Conservation (phyloP, 768 basidiomycete species). For the Pulveroboletus sp. region DNA sequence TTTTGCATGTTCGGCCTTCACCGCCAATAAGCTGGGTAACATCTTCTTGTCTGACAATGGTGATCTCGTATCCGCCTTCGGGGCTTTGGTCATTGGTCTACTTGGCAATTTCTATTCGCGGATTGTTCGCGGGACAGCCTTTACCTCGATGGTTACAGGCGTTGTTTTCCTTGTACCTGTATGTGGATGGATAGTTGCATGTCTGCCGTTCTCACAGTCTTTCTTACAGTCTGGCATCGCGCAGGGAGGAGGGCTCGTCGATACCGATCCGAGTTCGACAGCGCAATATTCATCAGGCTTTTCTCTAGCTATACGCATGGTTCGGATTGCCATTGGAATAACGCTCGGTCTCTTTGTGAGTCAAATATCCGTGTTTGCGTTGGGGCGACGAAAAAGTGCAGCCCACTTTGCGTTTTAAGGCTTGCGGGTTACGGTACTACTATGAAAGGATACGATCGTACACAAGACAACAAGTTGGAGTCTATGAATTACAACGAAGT, state of each 20-base stretch:
- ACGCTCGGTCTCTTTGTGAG: constrained; percentile 82
- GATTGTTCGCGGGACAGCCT: constrained; percentile 71
- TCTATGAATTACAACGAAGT: constrained; percentile 31
- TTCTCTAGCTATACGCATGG: constrained; percentile 76
- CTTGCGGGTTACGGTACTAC: neutral
- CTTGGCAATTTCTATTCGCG: constrained; percentile 81
- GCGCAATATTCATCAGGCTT: constrained; percentile 70
- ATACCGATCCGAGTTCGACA: constrained; percentile 47
- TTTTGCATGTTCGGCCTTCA: constrained; percentile 75
- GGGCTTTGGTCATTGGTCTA: constrained; percentile 74
- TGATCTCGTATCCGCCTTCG: constrained; percentile 73
- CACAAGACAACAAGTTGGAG: neutral
- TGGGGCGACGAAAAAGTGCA: constrained; percentile 67
- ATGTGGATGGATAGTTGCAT: constrained; percentile 27
- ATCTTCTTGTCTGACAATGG: constrained; percentile 58
- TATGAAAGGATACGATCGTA: neutral
- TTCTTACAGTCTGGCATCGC: constrained; percentile 63
- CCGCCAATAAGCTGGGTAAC: constrained; percentile 62
- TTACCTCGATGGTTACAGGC: constrained; percentile 90
- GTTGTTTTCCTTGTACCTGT: constrained; percentile 88
- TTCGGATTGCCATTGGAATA: constrained; percentile 78
- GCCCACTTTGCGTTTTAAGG: constrained; percentile 70
- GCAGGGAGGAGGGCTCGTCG: constrained; percentile 63
- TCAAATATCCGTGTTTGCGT: constrained; percentile 69
- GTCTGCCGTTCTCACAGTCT: constrained; percentile 15